A percentile compares a stretch with the other conserved stretches of the same genome.
Evolutionary conservation across 257 asterid genomes (phyloP).

Genomic region (Capsicum pubescens): DNA sequence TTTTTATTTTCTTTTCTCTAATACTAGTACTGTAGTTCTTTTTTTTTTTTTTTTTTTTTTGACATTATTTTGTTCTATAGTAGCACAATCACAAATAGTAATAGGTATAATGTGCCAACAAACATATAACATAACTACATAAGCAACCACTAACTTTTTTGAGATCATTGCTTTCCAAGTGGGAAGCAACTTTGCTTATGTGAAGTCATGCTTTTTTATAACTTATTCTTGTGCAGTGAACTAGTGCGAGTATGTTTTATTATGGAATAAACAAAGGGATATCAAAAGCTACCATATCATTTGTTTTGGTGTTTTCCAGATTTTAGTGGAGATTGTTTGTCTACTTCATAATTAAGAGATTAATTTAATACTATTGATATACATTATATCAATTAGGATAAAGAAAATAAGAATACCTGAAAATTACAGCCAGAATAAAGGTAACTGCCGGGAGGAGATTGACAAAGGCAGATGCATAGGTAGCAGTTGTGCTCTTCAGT

Average conservation of each 20-base stretch:
- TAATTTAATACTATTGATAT: neutral
- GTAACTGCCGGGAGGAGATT: constrained; percentile 93
- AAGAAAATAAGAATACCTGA: constrained; percentile 55
- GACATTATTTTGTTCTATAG: constrained; percentile 11
- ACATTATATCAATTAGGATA: neutral
- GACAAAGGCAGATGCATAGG: constrained; percentile 83
- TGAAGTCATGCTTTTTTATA: constrained; percentile 16
- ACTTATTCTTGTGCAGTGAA: constrained; percentile 14
- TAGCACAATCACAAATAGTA: neutral
- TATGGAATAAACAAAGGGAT: too few species aligned
- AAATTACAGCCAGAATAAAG: constrained; percentile 76
- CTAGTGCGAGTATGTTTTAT: too few species aligned
- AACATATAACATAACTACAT: neutral
- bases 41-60: neutral
- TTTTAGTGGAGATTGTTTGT: neutral
- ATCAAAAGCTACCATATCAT: neutral
- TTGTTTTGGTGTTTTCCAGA: neutral
- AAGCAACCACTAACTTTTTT: constrained; percentile 28
- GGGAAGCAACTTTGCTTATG: constrained; percentile 19
- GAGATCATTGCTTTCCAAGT: constrained; percentile 27
- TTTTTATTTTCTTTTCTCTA: neutral
- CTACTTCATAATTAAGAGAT: neutral
- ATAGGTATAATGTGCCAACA: constrained; percentile 6
- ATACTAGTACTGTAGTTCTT: neutral
- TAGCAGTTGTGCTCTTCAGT: constrained; percentile 82